phyloP scores from a whole-genome alignment of 2,329 filamentous ascomycete genomes.

The Erysiphe pulchra region DNA sequence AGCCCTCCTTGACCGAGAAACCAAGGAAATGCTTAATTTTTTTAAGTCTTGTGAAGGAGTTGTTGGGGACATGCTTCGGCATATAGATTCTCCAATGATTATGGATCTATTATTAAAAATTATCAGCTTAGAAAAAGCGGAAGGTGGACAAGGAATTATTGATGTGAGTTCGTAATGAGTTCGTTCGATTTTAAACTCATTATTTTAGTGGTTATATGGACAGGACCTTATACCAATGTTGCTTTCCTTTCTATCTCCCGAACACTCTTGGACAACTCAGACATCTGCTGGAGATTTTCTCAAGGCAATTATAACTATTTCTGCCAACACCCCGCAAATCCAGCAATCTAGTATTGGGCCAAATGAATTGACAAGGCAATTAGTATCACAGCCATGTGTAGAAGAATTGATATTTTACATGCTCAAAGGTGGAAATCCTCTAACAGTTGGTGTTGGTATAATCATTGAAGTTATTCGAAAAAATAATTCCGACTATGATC shows the following conservation, averaged over 20 bases:
- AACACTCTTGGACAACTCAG: constrained; percentile 73
- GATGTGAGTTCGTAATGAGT: constrained; percentile 33
- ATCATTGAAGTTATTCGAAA: constrained; percentile 97
- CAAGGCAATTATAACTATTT: constrained; percentile 97
- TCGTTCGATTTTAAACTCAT: constrained; percentile 1
- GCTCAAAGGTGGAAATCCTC: constrained; percentile 74
- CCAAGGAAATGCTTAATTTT: constrained; percentile 82
- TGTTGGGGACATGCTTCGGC: constrained; percentile 62
- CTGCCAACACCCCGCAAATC: constrained; percentile 90
- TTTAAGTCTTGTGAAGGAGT: constrained; percentile 65
- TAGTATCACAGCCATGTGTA: constrained; percentile 69
- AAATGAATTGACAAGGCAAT: constrained; percentile 82
- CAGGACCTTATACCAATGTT: constrained; percentile 71
- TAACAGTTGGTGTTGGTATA: constrained; percentile 91
- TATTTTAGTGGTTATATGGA: constrained; percentile 61
- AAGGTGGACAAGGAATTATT: constrained; percentile 76
- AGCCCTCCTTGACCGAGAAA: constrained; percentile 91
- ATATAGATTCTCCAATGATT: constrained; percentile 92
- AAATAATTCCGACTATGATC: constrained; percentile 97
- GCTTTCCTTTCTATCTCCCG: constrained; percentile 62
- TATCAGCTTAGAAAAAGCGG: constrained; percentile 80
- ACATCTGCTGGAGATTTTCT: constrained; percentile 93
- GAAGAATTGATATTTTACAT: constrained; percentile 72
- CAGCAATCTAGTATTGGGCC: constrained; percentile 98
- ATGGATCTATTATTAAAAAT: constrained; percentile 96